Evolutionary conservation across 2,329 filamentous ascomycete species (phyloP).

Genomic region (Lecanoromycetidae sp.): DNA sequence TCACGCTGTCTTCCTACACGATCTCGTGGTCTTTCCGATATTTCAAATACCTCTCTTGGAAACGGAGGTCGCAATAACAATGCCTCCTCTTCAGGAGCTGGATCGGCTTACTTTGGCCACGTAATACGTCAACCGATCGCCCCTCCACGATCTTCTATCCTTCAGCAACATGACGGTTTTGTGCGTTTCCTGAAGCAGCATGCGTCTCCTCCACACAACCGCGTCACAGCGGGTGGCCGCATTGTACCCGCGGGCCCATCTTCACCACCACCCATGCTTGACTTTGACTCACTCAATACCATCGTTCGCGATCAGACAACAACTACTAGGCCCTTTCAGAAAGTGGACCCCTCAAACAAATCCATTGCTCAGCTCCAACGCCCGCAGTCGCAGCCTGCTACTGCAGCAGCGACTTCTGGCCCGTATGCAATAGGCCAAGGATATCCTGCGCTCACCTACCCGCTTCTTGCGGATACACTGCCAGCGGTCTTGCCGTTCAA

Average conservation of each 20-base stretch:
- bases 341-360: background rate
- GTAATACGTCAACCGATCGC: conserved; percentile 25
- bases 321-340: background rate
- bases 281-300: conserved; percentile 20
- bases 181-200: conserved; percentile 35
- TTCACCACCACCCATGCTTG: conserved; percentile 28
- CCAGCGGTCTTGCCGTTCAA: background rate
- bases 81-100: background rate
- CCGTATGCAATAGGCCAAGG: background rate
- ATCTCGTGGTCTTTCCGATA: conserved; percentile 9
- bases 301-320: conserved; percentile 1
- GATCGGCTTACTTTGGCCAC: background rate
- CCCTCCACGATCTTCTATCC: conserved; percentile 24
- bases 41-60: conserved; percentile 8
- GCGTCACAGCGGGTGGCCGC: conserved; percentile 37
- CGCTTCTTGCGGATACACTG: background rate
- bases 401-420: background rate
- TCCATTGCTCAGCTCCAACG: background rate
- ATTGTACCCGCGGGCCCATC: conserved; percentile 36
- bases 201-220: conserved; percentile 36
- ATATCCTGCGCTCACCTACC: background rate
- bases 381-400: too few species aligned
- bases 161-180: conserved; percentile 33
- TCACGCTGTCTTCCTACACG: background rate
- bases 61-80: background rate